Evolutionary conservation across 2,329 filamentous ascomycete genomes (phyloP).

Genomic region (Penicillium occitanis): DNA sequence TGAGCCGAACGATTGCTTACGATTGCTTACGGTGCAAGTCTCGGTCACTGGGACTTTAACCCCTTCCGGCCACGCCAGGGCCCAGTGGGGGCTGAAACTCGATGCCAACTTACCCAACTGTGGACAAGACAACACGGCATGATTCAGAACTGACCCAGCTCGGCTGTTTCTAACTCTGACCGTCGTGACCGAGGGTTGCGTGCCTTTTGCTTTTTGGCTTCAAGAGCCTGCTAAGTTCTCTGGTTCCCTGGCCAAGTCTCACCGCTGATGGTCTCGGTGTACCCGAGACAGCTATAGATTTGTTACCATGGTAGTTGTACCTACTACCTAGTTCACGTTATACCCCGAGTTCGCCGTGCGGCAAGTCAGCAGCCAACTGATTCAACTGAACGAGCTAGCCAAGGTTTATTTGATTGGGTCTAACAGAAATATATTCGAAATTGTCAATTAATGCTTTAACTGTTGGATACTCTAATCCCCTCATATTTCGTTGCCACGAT

Average conservation of each 20-base stretch:
- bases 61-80: conserved; percentile 8
- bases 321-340: neutral
- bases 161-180: neutral
- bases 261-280: neutral
- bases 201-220: conserved; percentile 6
- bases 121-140: neutral
- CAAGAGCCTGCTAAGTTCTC: neutral
- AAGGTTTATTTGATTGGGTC: neutral
- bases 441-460: neutral
- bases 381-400: neutral
- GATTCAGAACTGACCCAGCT: neutral
- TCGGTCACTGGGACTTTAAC: conserved; percentile 10
- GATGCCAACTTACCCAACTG: conserved; percentile 2
- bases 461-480: neutral
- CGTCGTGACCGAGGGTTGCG: neutral
- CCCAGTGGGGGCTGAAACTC: conserved; percentile 19
- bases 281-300: neutral
- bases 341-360: neutral
- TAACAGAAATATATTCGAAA: neutral
- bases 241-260: neutral
- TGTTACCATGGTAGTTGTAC: neutral
- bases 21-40: neutral
- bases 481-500: neutral
- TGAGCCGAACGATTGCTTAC: neutral
- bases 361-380: neutral